Evolutionary conservation across 225 moss, liverwort and hornwort genomes (phyloP), one percentile per base, ranked within the genome.

Genomic region (Takakia lepidozioides): DNA sequence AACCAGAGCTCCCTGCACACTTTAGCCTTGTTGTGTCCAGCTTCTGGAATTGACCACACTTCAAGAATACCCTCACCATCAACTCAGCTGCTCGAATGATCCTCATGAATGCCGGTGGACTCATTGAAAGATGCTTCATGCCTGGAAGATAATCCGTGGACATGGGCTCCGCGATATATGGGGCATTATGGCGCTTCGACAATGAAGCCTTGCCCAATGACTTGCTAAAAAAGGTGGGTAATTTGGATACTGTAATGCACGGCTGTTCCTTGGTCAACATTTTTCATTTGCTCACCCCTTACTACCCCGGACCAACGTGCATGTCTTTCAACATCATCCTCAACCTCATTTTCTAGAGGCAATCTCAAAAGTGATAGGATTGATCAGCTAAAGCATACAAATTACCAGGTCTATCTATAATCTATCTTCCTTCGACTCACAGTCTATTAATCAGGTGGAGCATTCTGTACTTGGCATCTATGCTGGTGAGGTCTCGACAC

Each of bases 121-220:
- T 81, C 60, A 85, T 85, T 13, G 87, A 84, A 62, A 70, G 67
- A 61, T 81, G 72, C 16, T 85, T 85, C 61, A 74, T 68, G 21
- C 71, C 85, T 28, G 76, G 76, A 19, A 64, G 51, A 20, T 72
- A 67, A 32, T 64, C 71, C 16, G 78, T 82, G 82, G 57, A 82
- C 47, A 71, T 85, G 44, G 82, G 85, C 63, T 78, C 81, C 25
- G 71, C 75, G 3, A 66, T 54, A 38, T 85, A 85, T 64, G 72
- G 67, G 58, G 62, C 58, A 3, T 44, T 27, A 25, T 84, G 84
- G 84, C 80, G 80, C 25, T 80, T 84, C 42, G 75, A 84, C 35
- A 71, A 75, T 29, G 78, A 84, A 64, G 69, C 79, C 3, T 56
- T 73, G 19, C 78, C 82, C 18, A 47, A 27, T 27, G 81, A 77